A percentile compares a stretch with the other conserved stretches of the same genome.
phyloP scores from a whole-genome alignment of 148 eudicot species.

The Nepenthes gracilis region DNA sequence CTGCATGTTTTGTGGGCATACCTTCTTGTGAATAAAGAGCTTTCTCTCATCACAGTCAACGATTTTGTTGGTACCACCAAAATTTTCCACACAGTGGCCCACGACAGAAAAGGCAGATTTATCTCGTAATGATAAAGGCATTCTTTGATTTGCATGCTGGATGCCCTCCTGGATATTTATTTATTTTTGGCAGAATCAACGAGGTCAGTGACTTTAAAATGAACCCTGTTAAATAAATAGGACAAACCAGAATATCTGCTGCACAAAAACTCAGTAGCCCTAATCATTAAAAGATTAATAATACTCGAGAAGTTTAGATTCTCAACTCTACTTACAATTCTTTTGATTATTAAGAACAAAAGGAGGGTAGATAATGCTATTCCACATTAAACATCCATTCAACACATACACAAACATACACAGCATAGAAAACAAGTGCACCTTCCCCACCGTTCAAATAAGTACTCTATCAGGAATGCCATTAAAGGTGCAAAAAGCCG shows the following conservation, averaged over 20 bases:
- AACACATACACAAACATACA: too few relatives aligned
- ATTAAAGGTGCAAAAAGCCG: too few relatives aligned
- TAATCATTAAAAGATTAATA: background rate
- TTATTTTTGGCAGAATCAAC: background rate
- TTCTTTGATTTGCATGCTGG: constrained; percentile 29
- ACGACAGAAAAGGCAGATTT: constrained; percentile 48
- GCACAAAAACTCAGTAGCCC: background rate
- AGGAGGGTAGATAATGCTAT: too few relatives aligned
- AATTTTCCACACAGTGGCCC: constrained; percentile 40
- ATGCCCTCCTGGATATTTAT: constrained; percentile 37
- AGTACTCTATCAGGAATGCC: too few relatives aligned
- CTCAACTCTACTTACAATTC: too few relatives aligned
- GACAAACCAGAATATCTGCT: background rate
- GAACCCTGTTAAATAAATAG: background rate
- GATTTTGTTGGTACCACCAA: constrained; percentile 9
- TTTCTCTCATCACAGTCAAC: constrained; percentile 12
- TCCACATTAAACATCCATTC: too few relatives aligned
- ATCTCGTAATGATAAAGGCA: constrained; percentile 61
- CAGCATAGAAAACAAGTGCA: too few relatives aligned
- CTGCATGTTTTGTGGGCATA: constrained; percentile 5
- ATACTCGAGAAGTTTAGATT: too few relatives aligned
- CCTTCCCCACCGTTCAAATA: too few relatives aligned
- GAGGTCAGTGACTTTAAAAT: background rate
- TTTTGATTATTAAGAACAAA: too few relatives aligned
- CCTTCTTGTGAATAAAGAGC: constrained; percentile 5